Evolutionary conservation across 371 early-diverging fungal genomes (phyloP).

Genomic region (Batkoa obscura): DNA sequence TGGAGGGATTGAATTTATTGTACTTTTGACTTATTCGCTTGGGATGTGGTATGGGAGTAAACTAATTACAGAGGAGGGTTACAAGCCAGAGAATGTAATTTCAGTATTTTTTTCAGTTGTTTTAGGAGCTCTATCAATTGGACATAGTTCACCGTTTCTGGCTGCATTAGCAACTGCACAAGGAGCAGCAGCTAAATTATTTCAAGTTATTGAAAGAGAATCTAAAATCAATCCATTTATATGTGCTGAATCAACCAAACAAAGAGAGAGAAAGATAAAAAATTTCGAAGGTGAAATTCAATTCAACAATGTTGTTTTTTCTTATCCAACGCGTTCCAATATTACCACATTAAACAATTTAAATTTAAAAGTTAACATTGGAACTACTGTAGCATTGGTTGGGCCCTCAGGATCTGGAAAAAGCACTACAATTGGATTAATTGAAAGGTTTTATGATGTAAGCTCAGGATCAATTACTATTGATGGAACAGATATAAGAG

Average conservation of each 20-base stretch:
- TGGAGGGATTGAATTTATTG: constrained; percentile 34
- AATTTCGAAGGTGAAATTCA: constrained; percentile 29
- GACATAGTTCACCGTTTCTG: constrained; percentile 18
- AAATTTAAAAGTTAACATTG: constrained; percentile 32
- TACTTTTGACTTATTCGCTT: constrained; percentile 32
- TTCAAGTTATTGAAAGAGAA: constrained; percentile 47
- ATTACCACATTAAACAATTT: constrained; percentile 54
- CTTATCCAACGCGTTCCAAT: constrained; percentile 68
- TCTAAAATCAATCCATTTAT: constrained; percentile 48
- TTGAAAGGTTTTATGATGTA: constrained; percentile 61
- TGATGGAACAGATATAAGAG: constrained; percentile 36
- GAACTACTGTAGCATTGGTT: constrained; percentile 63
- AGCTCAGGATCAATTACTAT: constrained; percentile 19
- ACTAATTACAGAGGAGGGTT: constrained; percentile 13
- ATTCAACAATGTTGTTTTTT: constrained; percentile 43
- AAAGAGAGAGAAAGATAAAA: constrained; percentile 20
- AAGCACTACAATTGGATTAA: constrained; percentile 36
- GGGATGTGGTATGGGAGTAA: constrained; percentile 30
- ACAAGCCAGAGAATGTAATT: constrained; percentile 1
- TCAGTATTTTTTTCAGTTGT: constrained; percentile 5
- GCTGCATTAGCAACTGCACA: constrained; percentile 32
- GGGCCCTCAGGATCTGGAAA: constrained; percentile 53
- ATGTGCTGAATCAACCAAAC: constrained; percentile 51
- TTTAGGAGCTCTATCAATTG: constrained; percentile 1
- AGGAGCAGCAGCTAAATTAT: constrained; percentile 42